Conservation (phyloP, 2,329 filamentous ascomycete genomes). For the Cladosporium halotolerans region DNA sequence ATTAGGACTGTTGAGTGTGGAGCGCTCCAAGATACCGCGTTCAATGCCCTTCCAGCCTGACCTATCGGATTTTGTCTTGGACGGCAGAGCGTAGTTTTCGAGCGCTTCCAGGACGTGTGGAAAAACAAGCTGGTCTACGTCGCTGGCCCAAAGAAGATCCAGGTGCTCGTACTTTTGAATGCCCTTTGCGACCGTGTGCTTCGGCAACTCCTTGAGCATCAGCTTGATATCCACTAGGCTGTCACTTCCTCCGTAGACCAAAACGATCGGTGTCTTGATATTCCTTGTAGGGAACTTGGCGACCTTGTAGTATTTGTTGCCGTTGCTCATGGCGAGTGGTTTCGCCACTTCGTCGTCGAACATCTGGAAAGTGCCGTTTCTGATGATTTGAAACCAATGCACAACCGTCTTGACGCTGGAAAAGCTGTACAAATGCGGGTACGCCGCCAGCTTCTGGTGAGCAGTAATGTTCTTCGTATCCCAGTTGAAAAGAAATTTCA, state of each 20-base stretch:
- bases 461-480: constrained; percentile 72
- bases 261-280: constrained; percentile 89
- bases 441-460: constrained; percentile 88
- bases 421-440: constrained; percentile 93
- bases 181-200: constrained; percentile 76
- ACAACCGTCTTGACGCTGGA: constrained; percentile 96
- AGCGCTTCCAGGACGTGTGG: constrained; percentile 87
- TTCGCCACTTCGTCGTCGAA: constrained; percentile 90
- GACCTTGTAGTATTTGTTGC: constrained; percentile 86
- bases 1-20: constrained; percentile 13
- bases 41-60: constrained; percentile 9
- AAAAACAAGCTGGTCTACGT: constrained; percentile 79
- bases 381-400: constrained; percentile 99
- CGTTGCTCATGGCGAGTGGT: constrained; percentile 62
- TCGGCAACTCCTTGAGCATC: constrained; percentile 83
- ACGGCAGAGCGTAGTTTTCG: constrained; percentile 51
- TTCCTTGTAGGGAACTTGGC: constrained; percentile 94
- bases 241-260: constrained; percentile 90
- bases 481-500: constrained; percentile 87
- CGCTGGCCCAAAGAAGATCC: constrained; percentile 89
- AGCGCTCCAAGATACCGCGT: constrained; percentile 17
- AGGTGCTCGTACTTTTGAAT: constrained; percentile 93
- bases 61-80: constrained; percentile 19
- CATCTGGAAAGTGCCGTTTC: constrained; percentile 95
- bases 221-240: constrained; percentile 88